Base-by-base conservation (phyloP, 2,329 filamentous ascomycete species). In the Pseudogymnoascus sp. region DNA sequence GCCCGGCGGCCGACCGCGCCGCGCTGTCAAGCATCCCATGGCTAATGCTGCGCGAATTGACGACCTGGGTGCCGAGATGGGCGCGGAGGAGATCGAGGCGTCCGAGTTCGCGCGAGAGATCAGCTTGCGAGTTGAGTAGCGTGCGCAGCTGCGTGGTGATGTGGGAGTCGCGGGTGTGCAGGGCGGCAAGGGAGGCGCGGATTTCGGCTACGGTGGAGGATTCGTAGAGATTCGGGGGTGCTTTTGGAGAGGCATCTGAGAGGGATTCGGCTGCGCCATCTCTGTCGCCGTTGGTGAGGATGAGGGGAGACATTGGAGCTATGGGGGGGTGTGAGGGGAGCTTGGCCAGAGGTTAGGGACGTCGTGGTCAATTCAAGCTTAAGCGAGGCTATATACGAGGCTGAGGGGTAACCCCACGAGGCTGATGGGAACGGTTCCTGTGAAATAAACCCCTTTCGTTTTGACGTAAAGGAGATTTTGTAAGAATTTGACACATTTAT, bases 1-100 rank as follows among this genome's bases (percentile, higher is more conserved):
- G 88, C 61, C 90, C 85, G 60, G 86, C 86, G 3, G 94, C 94
- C 35, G 92, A 97, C 59, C 87, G 82, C 18, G 94, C 89, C 30
- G 94, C 92, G 43, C 86, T 84, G 39, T 90, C 87, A 63, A 99
- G 87, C 89, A 97, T 96, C 72, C 86, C 88, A 82, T 91, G 90
- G 79, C 90, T 89, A 70, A 99, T 88, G 47, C 86, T 81, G 64
- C 93, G 85, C 12, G 91, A 88, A 58, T 89, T 88, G 69, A 92
- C 88, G 58, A 89, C 89, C 71, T 97, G 94, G 4, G 91, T 85
- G 62, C 91, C 91, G 33, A 97, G 82, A 65, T 92, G 88, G 41
- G 92, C 92, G 66, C 94, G 89, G 60, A 97, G 82, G 30, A 96
- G 81, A 74, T 99, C 94, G 65, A 99, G 82, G 15, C 93, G 88